phyloP scores from a whole-genome alignment of 129 eudicot genomes.

The Artemisia tridentata region DNA sequence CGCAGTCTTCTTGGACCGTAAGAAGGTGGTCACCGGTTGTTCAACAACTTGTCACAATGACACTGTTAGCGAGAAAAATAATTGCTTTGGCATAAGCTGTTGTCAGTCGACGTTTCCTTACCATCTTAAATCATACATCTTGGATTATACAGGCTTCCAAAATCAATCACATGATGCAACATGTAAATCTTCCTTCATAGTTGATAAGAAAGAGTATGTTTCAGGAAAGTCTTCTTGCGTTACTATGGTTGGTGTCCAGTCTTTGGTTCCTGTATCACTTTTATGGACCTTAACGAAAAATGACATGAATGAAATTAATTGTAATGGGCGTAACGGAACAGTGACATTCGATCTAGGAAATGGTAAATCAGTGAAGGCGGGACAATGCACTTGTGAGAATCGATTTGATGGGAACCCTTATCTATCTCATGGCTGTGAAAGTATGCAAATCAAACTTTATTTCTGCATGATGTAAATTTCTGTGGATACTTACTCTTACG shows the following conservation, averaged over 20 bases:
- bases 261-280: constrained; percentile 21
- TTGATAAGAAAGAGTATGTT: neutral
- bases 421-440: constrained; percentile 9
- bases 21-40: constrained; percentile 3
- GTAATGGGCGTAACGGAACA: too few relatives aligned
- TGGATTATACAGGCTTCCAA: constrained; percentile 16
- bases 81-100: constrained; percentile 35
- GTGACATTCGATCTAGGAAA: neutral
- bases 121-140: constrained; percentile 2
- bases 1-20: neutral
- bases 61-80: neutral
- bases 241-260: neutral
- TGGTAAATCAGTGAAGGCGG: neutral
- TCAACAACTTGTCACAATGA: constrained; percentile 17
- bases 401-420: constrained; percentile 19
- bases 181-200: constrained; percentile 22
- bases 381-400: neutral
- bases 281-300: neutral
- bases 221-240: constrained; percentile 1
- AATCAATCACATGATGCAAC: constrained; percentile 16
- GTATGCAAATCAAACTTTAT: neutral
- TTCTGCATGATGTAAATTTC: neutral
- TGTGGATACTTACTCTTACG: neutral
- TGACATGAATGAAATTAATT: too few relatives aligned
- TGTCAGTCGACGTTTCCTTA: constrained; percentile 21